A percentile compares a stretch with the other conserved stretches of the same genome.
These are phyloP conservation scores for Helicostylum pulchrum DNA, from an alignment of 192 early-diverging fungal genomes.

Conservation along the genomic window DNA sequence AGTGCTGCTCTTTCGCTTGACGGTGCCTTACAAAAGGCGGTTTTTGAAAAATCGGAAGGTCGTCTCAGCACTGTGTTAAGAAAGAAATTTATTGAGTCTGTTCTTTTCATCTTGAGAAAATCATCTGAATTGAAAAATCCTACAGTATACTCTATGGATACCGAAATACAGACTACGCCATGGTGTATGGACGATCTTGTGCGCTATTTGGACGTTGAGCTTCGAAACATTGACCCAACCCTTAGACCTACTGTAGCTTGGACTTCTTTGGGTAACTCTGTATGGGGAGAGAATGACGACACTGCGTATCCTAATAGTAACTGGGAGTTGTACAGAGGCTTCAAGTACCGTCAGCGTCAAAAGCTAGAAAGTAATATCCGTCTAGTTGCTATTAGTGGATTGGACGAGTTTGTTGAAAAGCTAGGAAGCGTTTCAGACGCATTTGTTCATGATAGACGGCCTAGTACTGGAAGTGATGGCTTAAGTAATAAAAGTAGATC, in stretches of 20 bases:
- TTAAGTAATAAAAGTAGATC: constrained; percentile 13
- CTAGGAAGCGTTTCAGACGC: constrained; percentile 30
- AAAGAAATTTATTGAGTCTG: constrained; percentile 48
- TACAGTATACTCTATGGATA: constrained; percentile 39
- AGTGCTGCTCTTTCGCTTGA: constrained; percentile 2
- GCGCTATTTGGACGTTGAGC: constrained; percentile 39
- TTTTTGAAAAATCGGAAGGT: neutral
- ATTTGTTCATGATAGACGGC: constrained; percentile 28
- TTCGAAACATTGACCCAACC: constrained; percentile 16
- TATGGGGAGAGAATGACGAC: neutral
- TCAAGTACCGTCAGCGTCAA: constrained; percentile 2
- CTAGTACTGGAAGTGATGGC: constrained; percentile 40
- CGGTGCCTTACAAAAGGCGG: constrained; percentile 4
- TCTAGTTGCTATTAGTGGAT: constrained; percentile 47
- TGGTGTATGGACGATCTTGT: constrained; percentile 53
- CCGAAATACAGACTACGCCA: constrained; percentile 40
- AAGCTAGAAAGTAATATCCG: constrained; percentile 30
- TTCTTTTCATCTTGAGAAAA: constrained; percentile 40
- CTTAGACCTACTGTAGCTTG: constrained; percentile 21
- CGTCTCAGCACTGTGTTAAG: constrained; percentile 15
- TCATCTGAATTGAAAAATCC: constrained; percentile 43
- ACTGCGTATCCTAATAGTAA: neutral
- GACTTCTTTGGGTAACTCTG: constrained; percentile 10
- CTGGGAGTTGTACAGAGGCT: constrained; percentile 21
- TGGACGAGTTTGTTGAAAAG: constrained; percentile 44